Evolutionary conservation across 1,139 yeast genomes (phyloP), one percentile per base, ranked within the genome.

Genomic region (Candida glucosophila): DNA sequence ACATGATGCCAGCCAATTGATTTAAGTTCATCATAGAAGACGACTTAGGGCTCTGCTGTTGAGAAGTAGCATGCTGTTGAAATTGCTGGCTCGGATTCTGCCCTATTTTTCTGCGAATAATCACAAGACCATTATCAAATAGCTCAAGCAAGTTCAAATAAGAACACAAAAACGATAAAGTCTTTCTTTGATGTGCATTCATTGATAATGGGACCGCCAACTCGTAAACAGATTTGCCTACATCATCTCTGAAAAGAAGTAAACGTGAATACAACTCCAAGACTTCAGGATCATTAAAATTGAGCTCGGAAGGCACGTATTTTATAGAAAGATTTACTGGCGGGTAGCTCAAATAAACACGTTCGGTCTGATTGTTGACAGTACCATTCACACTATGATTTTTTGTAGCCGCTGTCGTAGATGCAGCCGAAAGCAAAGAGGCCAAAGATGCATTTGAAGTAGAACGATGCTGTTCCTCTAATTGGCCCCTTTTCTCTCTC

Each of bases 391-490:
- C 55, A 37, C 65, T 58, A 41, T 57, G 54, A 37, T 63, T 62
- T 35, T 64, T 63, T 15, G 70, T 62, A 17, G 70, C 69, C 4
- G 70, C 69, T 6, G 70, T 61, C 14, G 74, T 69, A 6, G 76
- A 68, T 10, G 75, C 64, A 22, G 67, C 63, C 9, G 77, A 70
- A 30, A 74, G 58, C 41, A 79, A 53, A 4, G 85, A 77, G 12
- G 83, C 83, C 41, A 80, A 62, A 6, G 86, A 77, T 5, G 82
- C 74, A 39, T 69, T 73, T 2, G 86, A 77, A 21, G 66, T 63
- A 2, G 80, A 67, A 30, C 94, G 73, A 51, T 88, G 97, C 54
- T 90, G 97, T 54, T 90, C 97, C 52, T 90, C 97, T 39, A 88
- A 63, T 54, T 88, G 97, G 20, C 96, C 96, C 31, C 97, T 67